A percentile compares a stretch with the other conserved stretches of the same genome.
Evolutionary conservation across 148 eudicot species (phyloP).

Genomic region (Vaccinium macrocarpon): DNA sequence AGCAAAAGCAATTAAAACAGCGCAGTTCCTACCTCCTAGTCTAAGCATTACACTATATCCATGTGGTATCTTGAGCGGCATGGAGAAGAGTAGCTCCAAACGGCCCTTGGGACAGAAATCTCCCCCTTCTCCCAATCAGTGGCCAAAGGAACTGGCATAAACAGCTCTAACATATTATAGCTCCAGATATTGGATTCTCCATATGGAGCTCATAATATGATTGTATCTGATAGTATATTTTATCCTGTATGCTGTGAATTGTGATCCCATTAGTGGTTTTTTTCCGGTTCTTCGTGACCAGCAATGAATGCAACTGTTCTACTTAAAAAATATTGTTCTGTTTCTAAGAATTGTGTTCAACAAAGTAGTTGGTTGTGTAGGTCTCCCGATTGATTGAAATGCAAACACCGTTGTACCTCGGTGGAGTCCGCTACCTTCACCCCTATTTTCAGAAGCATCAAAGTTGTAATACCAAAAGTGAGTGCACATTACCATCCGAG

Average conservation of each 20-base stretch:
- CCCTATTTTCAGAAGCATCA: constrained; percentile 50
- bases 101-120: background rate
- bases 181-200: background rate
- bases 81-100: background rate
- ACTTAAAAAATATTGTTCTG: background rate
- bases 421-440: constrained; percentile 69
- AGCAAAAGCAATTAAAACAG: background rate
- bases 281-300: background rate
- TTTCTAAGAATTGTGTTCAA: constrained; percentile 19
- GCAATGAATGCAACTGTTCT: background rate
- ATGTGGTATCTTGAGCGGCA: background rate
- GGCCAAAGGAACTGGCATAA: background rate
- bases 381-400: constrained; percentile 93
- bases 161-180: background rate
- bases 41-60: background rate
- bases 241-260: background rate
- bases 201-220: background rate
- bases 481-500: constrained; percentile 23
- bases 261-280: background rate
- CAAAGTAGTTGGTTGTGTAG: constrained; percentile 35
- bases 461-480: constrained; percentile 20
- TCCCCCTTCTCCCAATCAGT: background rate
- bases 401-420: constrained; percentile 87
- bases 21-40: background rate
- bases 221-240: background rate